Evolutionary conservation across 495 filamentous ascomycete species (phyloP), one percentile per base, ranked within the genome.

Genomic region (Cercophora sp.): DNA sequence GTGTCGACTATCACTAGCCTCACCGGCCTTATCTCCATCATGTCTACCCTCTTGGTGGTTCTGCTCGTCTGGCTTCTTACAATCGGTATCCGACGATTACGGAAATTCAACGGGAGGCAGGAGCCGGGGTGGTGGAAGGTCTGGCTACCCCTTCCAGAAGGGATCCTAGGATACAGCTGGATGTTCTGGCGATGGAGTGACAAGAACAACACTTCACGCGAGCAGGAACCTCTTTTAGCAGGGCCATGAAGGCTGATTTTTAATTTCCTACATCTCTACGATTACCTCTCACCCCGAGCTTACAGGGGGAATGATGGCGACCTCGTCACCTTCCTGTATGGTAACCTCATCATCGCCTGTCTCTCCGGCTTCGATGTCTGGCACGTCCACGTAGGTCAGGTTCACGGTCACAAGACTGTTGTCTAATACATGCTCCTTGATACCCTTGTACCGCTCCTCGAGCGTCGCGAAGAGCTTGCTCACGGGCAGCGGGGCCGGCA

Each of bases 231-330:
- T 22, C n/a, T 48, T 22, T 22, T 35, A 11, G 16, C n/a, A n/a
- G n/a, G n/a, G n/a, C n/a, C n/a, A n/a, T n/a, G n/a, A n/a, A n/a
- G n/a, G n/a, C n/a, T n/a, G n/a, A n/a, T n/a, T n/a, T n/a, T n/a
- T n/a, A n/a, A n/a, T n/a, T n/a, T n/a, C n/a, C n/a, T n/a, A n/a
- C n/a, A n/a, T n/a, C n/a, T n/a, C n/a, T n/a, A n/a, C n/a, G n/a
- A n/a, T n/a, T n/a, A n/a, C n/a, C n/a, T n/a, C n/a, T n/a, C n/a
- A n/a, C 27, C 89, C 88, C 31, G 86, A 88, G 75, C 93, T 97
- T 44, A 97, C 93, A n/a, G 93, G 93, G 25, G 93, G 93, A 55
- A 98, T 96, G 39, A 98, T 85, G 9, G 86, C 94, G 39, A 97
- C 89, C 70, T 98, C 93, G 59, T 93, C 88, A 15, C 90, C 91